A percentile compares a stretch with the other conserved stretches of the same genome.
Evolutionary conservation across 176 grass and related monocot species (phyloP).

Genomic region (Oryza punctata): DNA sequence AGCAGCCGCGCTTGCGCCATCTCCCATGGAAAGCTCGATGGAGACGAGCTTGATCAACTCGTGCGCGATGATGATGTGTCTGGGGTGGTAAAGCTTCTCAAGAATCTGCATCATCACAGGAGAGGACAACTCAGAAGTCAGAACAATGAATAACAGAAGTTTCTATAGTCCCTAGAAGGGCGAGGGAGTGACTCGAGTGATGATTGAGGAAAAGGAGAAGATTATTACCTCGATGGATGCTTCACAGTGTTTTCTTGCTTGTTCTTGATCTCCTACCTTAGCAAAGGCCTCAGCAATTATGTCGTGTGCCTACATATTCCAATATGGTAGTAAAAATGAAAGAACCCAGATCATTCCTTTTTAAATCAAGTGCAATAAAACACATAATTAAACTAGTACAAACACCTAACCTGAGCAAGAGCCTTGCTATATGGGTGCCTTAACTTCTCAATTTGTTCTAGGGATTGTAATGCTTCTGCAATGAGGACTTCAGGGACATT

Average conservation of each 20-base stretch:
- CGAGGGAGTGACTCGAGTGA: background rate
- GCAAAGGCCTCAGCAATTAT: slow-evolving; percentile 66
- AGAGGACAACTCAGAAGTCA: slow-evolving; percentile 10
- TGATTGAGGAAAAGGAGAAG: background rate
- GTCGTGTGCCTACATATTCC: slow-evolving; percentile 67
- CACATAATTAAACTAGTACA: background rate
- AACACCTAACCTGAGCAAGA: slow-evolving; percentile 74
- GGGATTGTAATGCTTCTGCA: slow-evolving; percentile 54
- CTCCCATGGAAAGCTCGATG: slow-evolving; percentile 59
- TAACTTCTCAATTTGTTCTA: slow-evolving; percentile 62
- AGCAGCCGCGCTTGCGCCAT: slow-evolving; percentile 25
- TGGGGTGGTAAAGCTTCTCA: slow-evolving; percentile 69
- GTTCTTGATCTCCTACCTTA: slow-evolving; percentile 62
- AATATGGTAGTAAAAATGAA: background rate
- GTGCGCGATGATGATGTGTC: slow-evolving; percentile 77
- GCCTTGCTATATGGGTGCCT: slow-evolving; percentile 84
- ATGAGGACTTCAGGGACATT: slow-evolving; percentile 23
- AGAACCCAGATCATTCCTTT: background rate
- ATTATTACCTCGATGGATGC: slow-evolving; percentile 69
- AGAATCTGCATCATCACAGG: slow-evolving; percentile 58
- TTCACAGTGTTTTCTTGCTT: slow-evolving; percentile 70
- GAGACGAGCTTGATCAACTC: slow-evolving; percentile 83
- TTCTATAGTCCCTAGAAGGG: background rate
- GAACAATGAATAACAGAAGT: background rate
- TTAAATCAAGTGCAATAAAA: slow-evolving; percentile 11